Percentiles rank a stretch among this genome's conserved stretches.
Evolutionary conservation across 352 stramenopile genomes (phyloP).

Genomic region (Chrysophaeum taylorii): DNA sequence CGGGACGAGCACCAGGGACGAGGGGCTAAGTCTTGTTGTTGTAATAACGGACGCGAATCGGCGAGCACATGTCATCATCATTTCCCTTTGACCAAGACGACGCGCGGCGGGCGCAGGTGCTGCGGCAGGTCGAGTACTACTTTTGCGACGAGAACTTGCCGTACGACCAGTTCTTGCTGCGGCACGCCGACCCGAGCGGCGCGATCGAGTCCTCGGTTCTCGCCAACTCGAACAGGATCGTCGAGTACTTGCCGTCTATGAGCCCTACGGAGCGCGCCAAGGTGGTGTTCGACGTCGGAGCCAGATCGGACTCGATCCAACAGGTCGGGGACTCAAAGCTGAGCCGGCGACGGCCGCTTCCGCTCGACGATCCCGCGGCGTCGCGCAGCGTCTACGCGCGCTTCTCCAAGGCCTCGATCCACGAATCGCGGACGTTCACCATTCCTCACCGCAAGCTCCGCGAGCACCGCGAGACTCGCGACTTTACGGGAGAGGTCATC

Average conservation of each 20-base stretch:
- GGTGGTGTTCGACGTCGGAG: not conserved
- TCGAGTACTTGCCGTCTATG: not conserved
- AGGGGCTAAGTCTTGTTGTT: too few relatives aligned
- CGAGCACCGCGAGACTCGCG: not conserved
- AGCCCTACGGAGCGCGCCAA: not conserved
- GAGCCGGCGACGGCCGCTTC: not conserved
- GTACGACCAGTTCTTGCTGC: not conserved
- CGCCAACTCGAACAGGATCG: not conserved
- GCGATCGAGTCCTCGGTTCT: not conserved
- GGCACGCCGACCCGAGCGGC: not conserved
- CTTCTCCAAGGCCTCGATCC: not conserved
- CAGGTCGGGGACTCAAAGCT: not conserved
- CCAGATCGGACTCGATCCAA: not conserved
- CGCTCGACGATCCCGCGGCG: not conserved
- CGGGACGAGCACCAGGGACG: too few relatives aligned
- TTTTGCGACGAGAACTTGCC: not conserved
- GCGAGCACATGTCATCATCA: too few relatives aligned
- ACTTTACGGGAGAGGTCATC: not conserved
- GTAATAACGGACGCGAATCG: too few relatives aligned
- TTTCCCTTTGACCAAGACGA: too few relatives aligned
- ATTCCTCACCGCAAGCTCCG: not conserved
- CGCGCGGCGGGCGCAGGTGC: too few relatives aligned
- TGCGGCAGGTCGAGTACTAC: conserved; percentile 7
- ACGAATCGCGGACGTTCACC: too few relatives aligned
- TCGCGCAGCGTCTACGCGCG: not conserved